Conservation (phyloP, 2,329 filamentous ascomycete genomes). For the Trichoderma sp. region DNA sequence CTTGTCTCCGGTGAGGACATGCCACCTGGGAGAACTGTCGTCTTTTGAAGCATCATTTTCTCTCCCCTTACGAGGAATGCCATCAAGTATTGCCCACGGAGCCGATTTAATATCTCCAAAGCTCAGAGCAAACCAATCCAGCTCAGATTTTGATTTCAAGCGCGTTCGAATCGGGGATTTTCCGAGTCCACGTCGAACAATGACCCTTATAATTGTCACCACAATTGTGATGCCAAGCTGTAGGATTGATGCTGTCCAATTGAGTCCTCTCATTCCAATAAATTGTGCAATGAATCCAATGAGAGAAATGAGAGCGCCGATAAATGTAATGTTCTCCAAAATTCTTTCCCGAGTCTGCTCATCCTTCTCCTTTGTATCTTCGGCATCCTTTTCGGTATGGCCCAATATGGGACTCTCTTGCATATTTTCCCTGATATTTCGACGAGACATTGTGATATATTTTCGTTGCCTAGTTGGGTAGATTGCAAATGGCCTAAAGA, state of each 20-base stretch:
- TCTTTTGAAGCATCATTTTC: not conserved
- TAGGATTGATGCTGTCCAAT: constrained; percentile 3
- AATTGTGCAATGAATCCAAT: constrained; percentile 32
- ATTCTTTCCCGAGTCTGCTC: not conserved
- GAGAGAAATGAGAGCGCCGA: constrained; percentile 22
- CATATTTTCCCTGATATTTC: not conserved
- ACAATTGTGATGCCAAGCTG: not conserved
- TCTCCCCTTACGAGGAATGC: rapidly evolving
- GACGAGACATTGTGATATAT: not conserved
- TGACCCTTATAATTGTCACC: not conserved
- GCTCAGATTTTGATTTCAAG: not conserved
- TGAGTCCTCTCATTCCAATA: constrained; percentile 21
- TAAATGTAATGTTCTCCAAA: not conserved
- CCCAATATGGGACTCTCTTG: not conserved
- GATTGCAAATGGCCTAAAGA: not conserved
- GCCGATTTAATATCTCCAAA: not conserved
- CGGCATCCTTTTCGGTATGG: not conserved
- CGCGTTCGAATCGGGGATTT: not conserved
- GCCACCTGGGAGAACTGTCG: not conserved
- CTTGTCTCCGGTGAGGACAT: not conserved
- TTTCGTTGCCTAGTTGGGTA: not conserved
- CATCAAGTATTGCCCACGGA: not conserved
- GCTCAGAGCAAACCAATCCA: constrained; percentile 6
- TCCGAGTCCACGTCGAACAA: constrained; percentile 2
- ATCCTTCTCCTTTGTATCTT: not conserved